phyloP scores from a whole-genome alignment of 179 eudicot genomes.

The Beta macrorhiza region DNA sequence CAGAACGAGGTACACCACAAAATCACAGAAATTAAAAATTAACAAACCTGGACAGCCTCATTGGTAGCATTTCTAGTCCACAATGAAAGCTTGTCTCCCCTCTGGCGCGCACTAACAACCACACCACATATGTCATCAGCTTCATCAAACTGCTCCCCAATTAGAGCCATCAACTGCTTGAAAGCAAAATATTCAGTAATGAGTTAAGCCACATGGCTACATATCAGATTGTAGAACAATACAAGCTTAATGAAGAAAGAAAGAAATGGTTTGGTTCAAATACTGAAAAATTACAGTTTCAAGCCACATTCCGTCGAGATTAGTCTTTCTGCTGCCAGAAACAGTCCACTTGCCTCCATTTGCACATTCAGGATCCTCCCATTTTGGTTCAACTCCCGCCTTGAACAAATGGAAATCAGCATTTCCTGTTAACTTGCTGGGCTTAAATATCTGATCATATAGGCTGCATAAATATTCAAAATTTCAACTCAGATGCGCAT shows the following conservation, averaged over 20 bases:
- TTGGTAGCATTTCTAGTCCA: constrained; percentile 92
- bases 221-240: neutral
- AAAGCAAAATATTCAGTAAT: constrained; percentile 11
- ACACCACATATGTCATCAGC: constrained; percentile 95
- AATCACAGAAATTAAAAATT: neutral
- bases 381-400: constrained; percentile 91
- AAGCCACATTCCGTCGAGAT: constrained; percentile 88
- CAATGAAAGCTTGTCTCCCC: constrained; percentile 78
- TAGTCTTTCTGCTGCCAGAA: constrained; percentile 53
- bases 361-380: constrained; percentile 99
- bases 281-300: constrained; percentile 66
- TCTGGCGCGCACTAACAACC: constrained; percentile 89
- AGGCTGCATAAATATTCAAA: constrained; percentile 55
- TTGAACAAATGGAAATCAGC: constrained; percentile 93
- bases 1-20: neutral
- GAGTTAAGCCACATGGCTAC: neutral
- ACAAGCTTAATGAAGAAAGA: neutral
- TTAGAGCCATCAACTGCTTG: constrained; percentile 81
- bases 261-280: neutral
- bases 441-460: constrained; percentile 80
- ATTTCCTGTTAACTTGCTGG: constrained; percentile 67
- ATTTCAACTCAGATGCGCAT: constrained; percentile 9
- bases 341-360: constrained; percentile 97
- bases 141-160: constrained; percentile 96
- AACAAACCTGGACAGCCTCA: constrained; percentile 86